phyloP scores from a whole-genome alignment of 345 rosid genomes.

The Draba incana region DNA sequence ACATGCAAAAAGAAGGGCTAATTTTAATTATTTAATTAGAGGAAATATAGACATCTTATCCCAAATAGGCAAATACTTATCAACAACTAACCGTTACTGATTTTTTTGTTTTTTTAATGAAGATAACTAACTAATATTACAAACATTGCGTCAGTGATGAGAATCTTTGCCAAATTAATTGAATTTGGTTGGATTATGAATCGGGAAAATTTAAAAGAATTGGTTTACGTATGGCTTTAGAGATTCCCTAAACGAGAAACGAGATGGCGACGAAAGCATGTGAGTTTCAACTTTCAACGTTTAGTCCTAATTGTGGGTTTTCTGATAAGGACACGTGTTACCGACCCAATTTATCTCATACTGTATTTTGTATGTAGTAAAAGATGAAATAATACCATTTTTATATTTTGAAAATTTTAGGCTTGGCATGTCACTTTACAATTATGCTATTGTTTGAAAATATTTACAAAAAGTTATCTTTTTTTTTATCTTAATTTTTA shows the following conservation, averaged over 20 bases:
- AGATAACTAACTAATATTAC: not conserved
- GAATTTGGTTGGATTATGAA: conserved; percentile 32
- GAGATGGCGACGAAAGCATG: conserved; percentile 23
- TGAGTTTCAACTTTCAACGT: conserved; percentile 27
- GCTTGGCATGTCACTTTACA: too few relatives aligned
- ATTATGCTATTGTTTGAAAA: too few relatives aligned
- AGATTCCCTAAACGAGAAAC: conserved; percentile 32
- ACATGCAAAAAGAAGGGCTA: conserved; percentile 29
- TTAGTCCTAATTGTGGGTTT: conserved; percentile 27
- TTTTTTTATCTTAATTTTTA: too few relatives aligned
- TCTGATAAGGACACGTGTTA: conserved; percentile 36
- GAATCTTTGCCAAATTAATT: conserved; percentile 26
- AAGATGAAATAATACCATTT: too few relatives aligned
- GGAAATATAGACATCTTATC: conserved; percentile 16
- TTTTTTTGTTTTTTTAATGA: not conserved
- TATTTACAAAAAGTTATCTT: too few relatives aligned
- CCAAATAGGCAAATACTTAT: conserved; percentile 32
- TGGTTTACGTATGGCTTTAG: conserved; percentile 33
- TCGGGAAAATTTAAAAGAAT: conserved; percentile 26
- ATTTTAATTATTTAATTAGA: not conserved
- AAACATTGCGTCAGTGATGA: conserved; percentile 27
- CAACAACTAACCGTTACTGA: conserved; percentile 25
- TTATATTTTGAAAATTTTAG: too few relatives aligned
- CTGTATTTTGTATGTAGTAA: too few relatives aligned
- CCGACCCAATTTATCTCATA: too few relatives aligned